phyloP scores from a whole-genome alignment of 2,329 filamentous ascomycete species.

The Calonectria pseudoreteaudii region DNA sequence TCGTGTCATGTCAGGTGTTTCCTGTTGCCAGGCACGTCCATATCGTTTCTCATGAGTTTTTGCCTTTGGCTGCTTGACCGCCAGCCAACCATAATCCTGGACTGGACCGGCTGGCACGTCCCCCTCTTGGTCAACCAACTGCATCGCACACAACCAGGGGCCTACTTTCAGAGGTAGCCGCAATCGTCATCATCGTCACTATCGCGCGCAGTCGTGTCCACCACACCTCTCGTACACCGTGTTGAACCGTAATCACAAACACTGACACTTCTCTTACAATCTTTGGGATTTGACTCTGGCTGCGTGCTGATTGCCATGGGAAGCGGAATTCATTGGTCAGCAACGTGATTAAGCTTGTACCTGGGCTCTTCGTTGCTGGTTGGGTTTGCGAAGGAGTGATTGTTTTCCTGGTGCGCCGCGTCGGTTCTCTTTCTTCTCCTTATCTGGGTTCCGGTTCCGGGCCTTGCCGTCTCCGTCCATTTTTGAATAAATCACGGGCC shows the following conservation, averaged over 20 bases:
- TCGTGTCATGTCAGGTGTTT: not conserved
- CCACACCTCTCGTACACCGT: not conserved
- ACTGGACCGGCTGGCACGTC: not conserved
- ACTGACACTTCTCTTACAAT: not conserved
- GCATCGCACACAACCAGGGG: not conserved
- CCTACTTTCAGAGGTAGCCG: slow-evolving; percentile 3
- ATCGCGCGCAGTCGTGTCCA: slow-evolving; percentile 29
- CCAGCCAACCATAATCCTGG: not conserved
- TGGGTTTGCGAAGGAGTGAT: not conserved
- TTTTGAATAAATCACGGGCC: slow-evolving; percentile 34
- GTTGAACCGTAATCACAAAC: not conserved
- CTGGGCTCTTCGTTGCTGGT: not conserved
- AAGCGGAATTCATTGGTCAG: not conserved
- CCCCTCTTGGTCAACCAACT: slow-evolving; percentile 16
- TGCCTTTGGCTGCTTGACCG: not conserved
- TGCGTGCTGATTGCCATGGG: not conserved
- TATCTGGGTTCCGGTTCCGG: slow-evolving; percentile 14
- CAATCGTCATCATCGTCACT: slow-evolving; percentile 36
- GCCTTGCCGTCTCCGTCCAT: slow-evolving; percentile 18
- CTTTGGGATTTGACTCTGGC: not conserved
- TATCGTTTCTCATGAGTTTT: slow-evolving; percentile 2
- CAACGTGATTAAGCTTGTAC: not conserved
- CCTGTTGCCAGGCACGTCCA: not conserved
- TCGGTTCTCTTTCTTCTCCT: not conserved
- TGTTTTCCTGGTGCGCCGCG: not conserved